Base-by-base conservation (phyloP, 148 eudicot genomes). In the Rhododendron williamsianum region DNA sequence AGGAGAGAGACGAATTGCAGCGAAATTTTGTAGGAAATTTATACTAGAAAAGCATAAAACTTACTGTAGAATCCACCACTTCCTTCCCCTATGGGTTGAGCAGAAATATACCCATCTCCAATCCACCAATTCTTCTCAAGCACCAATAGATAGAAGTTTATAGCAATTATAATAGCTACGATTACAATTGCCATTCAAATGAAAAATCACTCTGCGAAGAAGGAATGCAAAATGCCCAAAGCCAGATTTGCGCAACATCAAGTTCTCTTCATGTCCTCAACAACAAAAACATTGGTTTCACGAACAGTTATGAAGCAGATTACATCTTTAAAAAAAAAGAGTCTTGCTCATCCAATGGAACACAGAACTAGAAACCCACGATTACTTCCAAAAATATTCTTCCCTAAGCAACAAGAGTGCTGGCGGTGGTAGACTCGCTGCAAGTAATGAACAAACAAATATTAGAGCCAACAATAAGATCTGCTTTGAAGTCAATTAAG, bases 351-450 rank as follows among this genome's bases (percentile, higher is more conserved):
- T 54, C 46, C 25, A 54, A 56, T 6, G 2, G 45, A 35, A 56
- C 27, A 81, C 46, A 16, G 27, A 54, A 81, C 33, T 80, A 52
- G 56, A 81, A 81, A 81, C 69, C 67, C 46, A 54, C n/a, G 33
- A 80, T 3, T 49, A 48, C 60, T 23, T 9, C 86, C 21, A 54
- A 38, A 54, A 38, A 41, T 2, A 74, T 27, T 78, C 16, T 63
- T 54, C 69, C 82, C 69, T 85, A 85, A 67, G 87, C 87, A 81
- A 85, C 87, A 49, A 85, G 87, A 49, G 87, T 85, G 63, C 87
- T 85, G 83, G 87, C 87, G 12, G 87, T 85, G 83, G 87, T 85
- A 60, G 87, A 85, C 46, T 85, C 87, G 27, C 87, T 85, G 87
- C 78, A 85, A 85, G 69, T 3, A 82, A 38, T 10, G 35, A 19